phyloP scores from a whole-genome alignment of 192 early-diverging fungal genomes.

The Coemansia sp. region DNA sequence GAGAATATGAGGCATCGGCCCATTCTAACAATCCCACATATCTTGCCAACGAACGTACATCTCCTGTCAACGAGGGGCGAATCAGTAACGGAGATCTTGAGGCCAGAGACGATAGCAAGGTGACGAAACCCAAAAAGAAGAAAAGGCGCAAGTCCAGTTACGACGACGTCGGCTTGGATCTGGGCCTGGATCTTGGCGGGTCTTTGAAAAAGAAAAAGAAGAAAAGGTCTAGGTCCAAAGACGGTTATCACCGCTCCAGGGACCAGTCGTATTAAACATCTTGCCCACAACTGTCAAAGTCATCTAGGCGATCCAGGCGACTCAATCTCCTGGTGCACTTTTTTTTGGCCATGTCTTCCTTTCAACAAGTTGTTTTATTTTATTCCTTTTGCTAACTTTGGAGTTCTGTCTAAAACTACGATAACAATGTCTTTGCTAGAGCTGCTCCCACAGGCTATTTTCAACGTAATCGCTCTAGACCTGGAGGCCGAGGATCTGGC shows the following conservation, averaged over 20 bases:
- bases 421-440: conserved; percentile 29
- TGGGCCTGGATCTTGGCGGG: background rate
- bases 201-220: conserved; percentile 6
- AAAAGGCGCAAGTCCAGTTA: background rate
- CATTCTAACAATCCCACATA: background rate
- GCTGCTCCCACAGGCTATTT: conserved; percentile 40
- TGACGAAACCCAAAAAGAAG: background rate
- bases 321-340: background rate
- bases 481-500: conserved; percentile 31
- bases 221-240: background rate
- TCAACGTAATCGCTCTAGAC: conserved; percentile 38
- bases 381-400: background rate
- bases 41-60: background rate
- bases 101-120: background rate
- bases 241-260: background rate
- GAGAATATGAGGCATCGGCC: background rate
- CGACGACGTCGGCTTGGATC: background rate
- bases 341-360: background rate
- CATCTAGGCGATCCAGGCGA: background rate
- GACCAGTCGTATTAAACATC: background rate
- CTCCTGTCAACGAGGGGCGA: background rate
- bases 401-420: background rate
- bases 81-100: background rate
- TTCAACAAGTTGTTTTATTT: background rate
- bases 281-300: background rate